Percentiles rank a stretch among this genome's conserved stretches.
Conservation (phyloP, 805 yeast species). For the Ogataea salicorniae region DNA sequence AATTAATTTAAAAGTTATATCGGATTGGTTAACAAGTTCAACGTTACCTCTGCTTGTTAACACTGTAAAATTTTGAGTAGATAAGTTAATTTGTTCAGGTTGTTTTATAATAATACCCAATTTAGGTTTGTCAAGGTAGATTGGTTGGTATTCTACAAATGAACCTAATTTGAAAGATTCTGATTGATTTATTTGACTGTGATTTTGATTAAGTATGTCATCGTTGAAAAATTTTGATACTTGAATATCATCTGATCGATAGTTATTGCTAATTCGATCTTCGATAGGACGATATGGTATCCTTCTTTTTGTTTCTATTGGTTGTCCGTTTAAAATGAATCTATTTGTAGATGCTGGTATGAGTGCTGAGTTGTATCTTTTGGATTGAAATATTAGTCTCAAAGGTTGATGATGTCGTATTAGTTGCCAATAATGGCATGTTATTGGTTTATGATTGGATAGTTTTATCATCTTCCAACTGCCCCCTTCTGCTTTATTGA, state of each 20-base stretch:
- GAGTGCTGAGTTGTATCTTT: no score
- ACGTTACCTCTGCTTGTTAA: background rate
- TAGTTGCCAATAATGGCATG: no score
- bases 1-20: constrained; percentile 5
- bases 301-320: no score
- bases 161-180: constrained; percentile 4
- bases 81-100: constrained; percentile 2
- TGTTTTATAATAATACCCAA: constrained; percentile 4
- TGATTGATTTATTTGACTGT: background rate
- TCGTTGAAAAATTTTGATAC: background rate
- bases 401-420: no score
- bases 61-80: constrained; percentile 5
- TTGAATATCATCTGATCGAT: background rate
- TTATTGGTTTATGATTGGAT: no score
- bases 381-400: no score
- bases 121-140: background rate
- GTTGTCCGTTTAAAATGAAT: no score
- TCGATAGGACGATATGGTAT: no score
- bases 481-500: no score
- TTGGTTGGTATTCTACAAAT: constrained; percentile 7
- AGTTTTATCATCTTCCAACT: no score
- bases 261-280: no score
- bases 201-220: background rate
- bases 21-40: constrained; percentile 2
- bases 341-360: no score